phyloP scores from a whole-genome alignment of 2,329 filamentous ascomycete genomes.

The Alternaria ventricosa region DNA sequence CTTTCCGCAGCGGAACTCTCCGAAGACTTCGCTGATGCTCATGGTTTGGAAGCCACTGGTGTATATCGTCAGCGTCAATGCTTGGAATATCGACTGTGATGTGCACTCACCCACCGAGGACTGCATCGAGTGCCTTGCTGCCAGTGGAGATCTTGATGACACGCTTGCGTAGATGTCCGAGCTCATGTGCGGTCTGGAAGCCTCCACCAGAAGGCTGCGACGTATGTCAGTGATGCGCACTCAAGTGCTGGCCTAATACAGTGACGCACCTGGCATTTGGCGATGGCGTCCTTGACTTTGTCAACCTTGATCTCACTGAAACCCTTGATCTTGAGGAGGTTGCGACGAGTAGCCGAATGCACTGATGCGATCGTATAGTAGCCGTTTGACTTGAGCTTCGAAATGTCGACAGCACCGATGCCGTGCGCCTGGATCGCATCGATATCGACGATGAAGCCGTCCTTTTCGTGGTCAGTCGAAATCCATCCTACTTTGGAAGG shows the following conservation, averaged over 20 bases:
- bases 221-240: conserved; percentile 10
- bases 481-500: neutral
- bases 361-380: conserved; percentile 70
- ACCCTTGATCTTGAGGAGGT: conserved; percentile 70
- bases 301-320: conserved; percentile 75
- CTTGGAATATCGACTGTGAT: neutral
- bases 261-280: conserved; percentile 62
- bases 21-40: conserved; percentile 71
- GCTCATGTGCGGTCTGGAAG: conserved; percentile 71
- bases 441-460: conserved; percentile 69
- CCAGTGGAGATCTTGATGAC: conserved; percentile 72
- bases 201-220: conserved; percentile 63
- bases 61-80: conserved; percentile 12
- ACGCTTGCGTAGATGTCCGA: conserved; percentile 67
- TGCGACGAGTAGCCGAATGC: conserved; percentile 65
- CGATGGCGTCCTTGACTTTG: conserved; percentile 71
- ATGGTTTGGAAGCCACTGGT: conserved; percentile 72
- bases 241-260: neutral
- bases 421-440: conserved; percentile 71
- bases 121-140: conserved; percentile 71
- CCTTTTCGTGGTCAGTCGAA: conserved; percentile 32
- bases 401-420: conserved; percentile 69
- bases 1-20: conserved; percentile 71
- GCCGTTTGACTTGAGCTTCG: conserved; percentile 67
- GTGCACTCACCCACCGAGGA: conserved; percentile 63